Evolutionary conservation across 768 basidiomycete species (phyloP), one percentile per base, ranked within the genome.

Genomic region (Strobilomyces confusus): DNA sequence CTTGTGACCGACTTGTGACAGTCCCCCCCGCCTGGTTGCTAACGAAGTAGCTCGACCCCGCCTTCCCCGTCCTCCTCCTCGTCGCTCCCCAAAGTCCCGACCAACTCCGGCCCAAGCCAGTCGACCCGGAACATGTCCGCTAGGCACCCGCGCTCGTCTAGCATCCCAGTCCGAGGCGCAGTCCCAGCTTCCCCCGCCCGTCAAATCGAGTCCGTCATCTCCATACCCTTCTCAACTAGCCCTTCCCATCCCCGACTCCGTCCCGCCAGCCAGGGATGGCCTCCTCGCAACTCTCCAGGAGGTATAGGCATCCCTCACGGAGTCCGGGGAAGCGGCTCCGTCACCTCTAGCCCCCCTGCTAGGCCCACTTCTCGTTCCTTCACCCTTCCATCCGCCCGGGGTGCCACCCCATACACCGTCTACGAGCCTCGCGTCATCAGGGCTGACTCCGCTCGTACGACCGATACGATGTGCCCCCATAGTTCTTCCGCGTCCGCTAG

Each of bases 351-450:
- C 48, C 71, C 72, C 47, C 69, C 75, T 23, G 61, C 72, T 19
- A 63, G 77, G 38, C 72, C 77, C 40, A 74, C 77, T 22, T 68
- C 75, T 43, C 75, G 80, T 44, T 73, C 77, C n/a, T 72, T 74
- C 56, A 73, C 75, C 44, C 69, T 73, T 48, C 56, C 66, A n/a
- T 67, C 69, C 36, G 65, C 65, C n/a, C 67, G 72, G 50, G 58
- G 68, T 48, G 64, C 65, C 41, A 20, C 61, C 67, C 50, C 74
- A 59, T 51, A 62, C 67, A 50, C 65, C 63, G 48, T 66, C 67
- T 54, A 84, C 59, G 84, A 87, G 60, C 89, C 89, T 40, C 81
- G 89, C 44, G 76, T 91, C 52, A 77, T 91, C 42, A 84, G 87
- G 48, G 80, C 76, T 17, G 75, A 77, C 49, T 69, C 75, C 37